A percentile compares a stretch with the other conserved stretches of the same genome.
Evolutionary conservation across 768 basidiomycete species (phyloP).

Genomic region (Coprinopsis sp.): DNA sequence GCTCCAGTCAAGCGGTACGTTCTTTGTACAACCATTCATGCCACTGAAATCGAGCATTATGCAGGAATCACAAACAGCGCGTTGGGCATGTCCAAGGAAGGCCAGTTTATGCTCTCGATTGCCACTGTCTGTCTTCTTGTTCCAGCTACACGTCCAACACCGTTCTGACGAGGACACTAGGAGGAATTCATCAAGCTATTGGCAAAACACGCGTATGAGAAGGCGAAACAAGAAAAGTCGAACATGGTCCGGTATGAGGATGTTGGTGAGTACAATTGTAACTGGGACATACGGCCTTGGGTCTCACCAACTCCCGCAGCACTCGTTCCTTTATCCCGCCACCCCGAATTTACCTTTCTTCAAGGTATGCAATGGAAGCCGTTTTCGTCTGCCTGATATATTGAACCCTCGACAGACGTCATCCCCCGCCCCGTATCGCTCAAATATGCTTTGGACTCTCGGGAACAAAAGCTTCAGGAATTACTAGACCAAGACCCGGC

Average conservation of each 20-base stretch:
- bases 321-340: slow-evolving; percentile 46
- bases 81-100: slow-evolving; percentile 71
- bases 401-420: slow-evolving; percentile 41
- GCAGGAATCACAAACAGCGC: slow-evolving; percentile 39
- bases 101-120: slow-evolving; percentile 65
- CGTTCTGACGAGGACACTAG: slow-evolving; percentile 32
- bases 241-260: slow-evolving; percentile 64
- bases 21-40: neutral
- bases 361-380: slow-evolving; percentile 37
- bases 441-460: slow-evolving; percentile 50
- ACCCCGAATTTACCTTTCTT: slow-evolving; percentile 71
- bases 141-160: slow-evolving; percentile 3
- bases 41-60: slow-evolving; percentile 2
- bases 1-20: slow-evolving; percentile 70
- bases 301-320: slow-evolving; percentile 32
- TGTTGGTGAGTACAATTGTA: slow-evolving; percentile 74
- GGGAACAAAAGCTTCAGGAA: slow-evolving; percentile 24
- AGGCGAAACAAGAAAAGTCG: slow-evolving; percentile 54
- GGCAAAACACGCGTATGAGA: slow-evolving; percentile 61
- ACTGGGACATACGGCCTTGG: no score
- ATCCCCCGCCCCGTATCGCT: slow-evolving; percentile 61
- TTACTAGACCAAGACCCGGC: slow-evolving; percentile 58
- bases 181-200: slow-evolving; percentile 84
- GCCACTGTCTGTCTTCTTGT: slow-evolving; percentile 54
- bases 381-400: neutral